Evolutionary conservation across 2,329 filamentous ascomycete species (phyloP), one percentile per base, ranked within the genome.

Genomic region (Fusarium nelsonii): DNA sequence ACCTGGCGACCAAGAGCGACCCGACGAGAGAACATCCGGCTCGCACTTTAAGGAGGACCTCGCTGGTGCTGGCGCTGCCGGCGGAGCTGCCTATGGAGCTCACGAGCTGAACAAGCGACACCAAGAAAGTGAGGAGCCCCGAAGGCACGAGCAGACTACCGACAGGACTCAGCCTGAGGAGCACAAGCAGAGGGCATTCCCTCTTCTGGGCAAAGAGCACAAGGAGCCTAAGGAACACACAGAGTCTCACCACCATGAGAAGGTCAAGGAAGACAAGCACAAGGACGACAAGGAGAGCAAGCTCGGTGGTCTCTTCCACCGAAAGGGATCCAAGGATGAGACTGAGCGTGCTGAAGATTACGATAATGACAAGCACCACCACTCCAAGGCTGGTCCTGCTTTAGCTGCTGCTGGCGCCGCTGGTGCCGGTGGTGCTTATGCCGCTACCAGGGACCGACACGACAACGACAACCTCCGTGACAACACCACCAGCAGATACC

Each of bases 401-500:
- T 6, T 72, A 0, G 70, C 59, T n/a, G 66, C 61, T 4, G 67
- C 70, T 23, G 69, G 66, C 10, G 52, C 66, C 30, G 60, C 70
- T 15, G 69, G 66, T 11, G 57, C 55, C 20, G 69, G 60, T n/a
- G 58, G 61, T 34, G 49, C 67, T 0, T 65, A 63, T 33, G 40
- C 69, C 46, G 69, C 69, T 20, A 54, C 63, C 1, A 23, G 41
- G 12, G 69, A 62, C 15, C 52, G 49, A 2, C 23, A 62, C 1
- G 65, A 65, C 8, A 63, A 71, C 1, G 26, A 30, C 30, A 43
- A 33, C 20, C 61, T 52, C 11, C 59, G 36, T 3, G 36, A 57
- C 10, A 26, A 36, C 1, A 50, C 46, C 0, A 14, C 40, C 1
- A 30, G 37, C 14, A 20, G 4, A 7, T 28, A 45, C 15, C 61